Conservation (phyloP, 164 flowering plant genomes). For the Dillenia turbinata region DNA sequence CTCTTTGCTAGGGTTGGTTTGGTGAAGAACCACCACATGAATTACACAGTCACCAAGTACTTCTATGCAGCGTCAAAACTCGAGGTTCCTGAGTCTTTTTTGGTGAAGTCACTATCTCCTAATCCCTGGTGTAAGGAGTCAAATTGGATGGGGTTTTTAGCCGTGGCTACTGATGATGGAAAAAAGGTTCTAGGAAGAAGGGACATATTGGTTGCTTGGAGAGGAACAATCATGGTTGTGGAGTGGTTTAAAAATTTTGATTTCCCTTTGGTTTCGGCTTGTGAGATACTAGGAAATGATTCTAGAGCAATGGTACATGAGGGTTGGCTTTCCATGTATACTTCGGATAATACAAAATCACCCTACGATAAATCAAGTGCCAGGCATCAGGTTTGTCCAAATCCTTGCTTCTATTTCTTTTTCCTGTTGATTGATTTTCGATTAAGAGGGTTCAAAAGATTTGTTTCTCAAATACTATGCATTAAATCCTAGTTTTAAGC, state of each 20-base stretch:
- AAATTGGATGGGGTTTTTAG: slow-evolving; percentile 46
- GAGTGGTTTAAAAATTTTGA: slow-evolving; percentile 43
- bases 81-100: slow-evolving; percentile 32
- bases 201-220: slow-evolving; percentile 48
- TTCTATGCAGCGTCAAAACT: slow-evolving; percentile 37
- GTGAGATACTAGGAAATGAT: slow-evolving; percentile 12
- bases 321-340: slow-evolving; percentile 41
- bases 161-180: slow-evolving; percentile 22
- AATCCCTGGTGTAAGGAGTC: slow-evolving; percentile 42
- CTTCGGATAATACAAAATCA: slow-evolving; percentile 34
- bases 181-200: slow-evolving; percentile 16
- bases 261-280: slow-evolving; percentile 26
- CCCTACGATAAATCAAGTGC: slow-evolving; percentile 35
- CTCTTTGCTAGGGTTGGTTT: slow-evolving; percentile 29
- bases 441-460: not conserved
- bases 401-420: not conserved
- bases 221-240: slow-evolving; percentile 28
- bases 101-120: slow-evolving; percentile 29
- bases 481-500: not conserved
- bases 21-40: slow-evolving; percentile 13
- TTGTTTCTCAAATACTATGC: too few species aligned
- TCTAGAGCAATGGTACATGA: slow-evolving; percentile 21
- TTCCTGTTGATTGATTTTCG: not conserved
- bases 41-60: slow-evolving; percentile 34
- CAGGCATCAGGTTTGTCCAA: slow-evolving; percentile 39